These are phyloP conservation scores for Solanum neorickii DNA, from an alignment of 257 asterid genomes.

Conservation along the genomic window DNA sequence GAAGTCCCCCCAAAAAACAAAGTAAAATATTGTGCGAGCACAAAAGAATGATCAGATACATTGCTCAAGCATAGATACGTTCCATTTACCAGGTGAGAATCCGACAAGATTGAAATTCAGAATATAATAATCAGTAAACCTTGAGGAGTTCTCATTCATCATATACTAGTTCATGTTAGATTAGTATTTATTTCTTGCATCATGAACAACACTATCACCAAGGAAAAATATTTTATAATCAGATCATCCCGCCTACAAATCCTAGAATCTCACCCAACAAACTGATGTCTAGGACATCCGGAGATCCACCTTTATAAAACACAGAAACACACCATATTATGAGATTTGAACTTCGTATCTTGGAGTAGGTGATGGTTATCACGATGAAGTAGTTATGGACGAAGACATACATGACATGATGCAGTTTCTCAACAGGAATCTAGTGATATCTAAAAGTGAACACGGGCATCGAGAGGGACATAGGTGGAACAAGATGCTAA, in stretches of 20 bases:
- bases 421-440: not conserved
- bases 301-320: not conserved
- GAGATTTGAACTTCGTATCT: not conserved
- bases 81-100: not conserved
- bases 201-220: not conserved
- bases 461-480: not conserved
- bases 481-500: not conserved
- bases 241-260: not conserved
- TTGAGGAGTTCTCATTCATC: not conserved
- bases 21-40: not conserved
- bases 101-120: not conserved
- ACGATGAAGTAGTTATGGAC: not conserved
- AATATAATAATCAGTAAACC: not conserved
- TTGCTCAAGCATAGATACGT: not conserved
- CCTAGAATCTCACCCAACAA: not conserved
- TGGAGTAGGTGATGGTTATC: not conserved
- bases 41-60: not conserved
- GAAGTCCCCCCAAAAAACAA: not conserved
- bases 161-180: not conserved
- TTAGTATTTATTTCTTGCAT: not conserved
- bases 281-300: not conserved
- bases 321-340: rapidly evolving
- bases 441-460: not conserved
- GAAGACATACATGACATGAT: not conserved
- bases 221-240: not conserved